phyloP scores from a whole-genome alignment of 2,329 filamentous ascomycete genomes.

The Leptosphaerulina australis region DNA sequence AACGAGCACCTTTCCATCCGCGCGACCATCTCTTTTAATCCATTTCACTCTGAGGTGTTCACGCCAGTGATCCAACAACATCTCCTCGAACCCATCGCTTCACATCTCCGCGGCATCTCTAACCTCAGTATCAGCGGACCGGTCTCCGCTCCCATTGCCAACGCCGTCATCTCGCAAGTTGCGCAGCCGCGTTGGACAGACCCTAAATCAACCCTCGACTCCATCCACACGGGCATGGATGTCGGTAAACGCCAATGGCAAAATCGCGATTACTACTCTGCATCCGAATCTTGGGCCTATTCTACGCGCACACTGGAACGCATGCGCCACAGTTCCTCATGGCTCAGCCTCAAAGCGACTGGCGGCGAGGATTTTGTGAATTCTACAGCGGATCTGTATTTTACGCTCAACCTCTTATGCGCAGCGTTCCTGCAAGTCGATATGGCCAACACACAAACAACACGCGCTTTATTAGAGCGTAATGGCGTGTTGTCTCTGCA shows the following conservation, averaged over 20 bases:
- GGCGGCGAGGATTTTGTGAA: slow-evolving; percentile 36
- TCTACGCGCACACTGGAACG: slow-evolving; percentile 35
- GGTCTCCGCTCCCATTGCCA: slow-evolving; percentile 22
- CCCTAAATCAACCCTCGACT: slow-evolving; percentile 29
- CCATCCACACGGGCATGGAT: slow-evolving; percentile 34
- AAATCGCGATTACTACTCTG: slow-evolving; percentile 27
- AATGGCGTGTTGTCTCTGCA: slow-evolving; percentile 24
- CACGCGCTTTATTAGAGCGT: slow-evolving; percentile 8
- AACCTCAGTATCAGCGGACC: slow-evolving; percentile 26
- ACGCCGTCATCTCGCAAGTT: slow-evolving; percentile 20
- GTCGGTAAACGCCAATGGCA: slow-evolving; percentile 40
- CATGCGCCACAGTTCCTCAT: slow-evolving; percentile 37
- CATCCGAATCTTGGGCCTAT: slow-evolving; percentile 31
- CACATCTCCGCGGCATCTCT: slow-evolving; percentile 28
- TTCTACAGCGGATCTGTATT: slow-evolving; percentile 32
- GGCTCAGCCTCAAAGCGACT: slow-evolving; percentile 24
- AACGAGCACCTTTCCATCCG: slow-evolving; percentile 28
- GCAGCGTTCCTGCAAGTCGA: slow-evolving; percentile 34
- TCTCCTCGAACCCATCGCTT: slow-evolving; percentile 30
- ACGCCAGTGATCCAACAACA: slow-evolving; percentile 27
- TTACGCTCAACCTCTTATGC: slow-evolving; percentile 33
- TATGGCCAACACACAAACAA: slow-evolving; percentile 21
- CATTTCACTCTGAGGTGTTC: slow-evolving; percentile 23
- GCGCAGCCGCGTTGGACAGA: slow-evolving; percentile 35
- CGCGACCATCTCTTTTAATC: slow-evolving; percentile 25